phyloP scores from a whole-genome alignment of 345 rosid species.

The Corchorus capsularis region DNA sequence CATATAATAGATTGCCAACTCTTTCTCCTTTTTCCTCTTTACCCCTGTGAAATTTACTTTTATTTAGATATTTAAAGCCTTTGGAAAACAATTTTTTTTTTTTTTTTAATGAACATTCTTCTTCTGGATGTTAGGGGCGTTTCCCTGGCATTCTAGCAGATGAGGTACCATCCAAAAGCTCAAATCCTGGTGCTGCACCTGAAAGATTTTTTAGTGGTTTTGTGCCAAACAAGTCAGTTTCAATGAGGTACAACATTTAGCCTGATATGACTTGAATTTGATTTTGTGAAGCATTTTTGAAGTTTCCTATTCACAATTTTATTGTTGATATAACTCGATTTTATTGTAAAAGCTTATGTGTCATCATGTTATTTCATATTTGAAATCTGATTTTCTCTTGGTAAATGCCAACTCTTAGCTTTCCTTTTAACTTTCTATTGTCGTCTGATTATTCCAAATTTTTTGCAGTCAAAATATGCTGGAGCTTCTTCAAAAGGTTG shows the following conservation, averaged over 20 bases:
- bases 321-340: not conserved
- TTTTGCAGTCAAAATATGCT: slow-evolving; percentile 79
- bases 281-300: not conserved
- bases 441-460: slow-evolving; percentile 13
- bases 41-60: not conserved
- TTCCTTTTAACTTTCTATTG: not conserved
- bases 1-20: not conserved
- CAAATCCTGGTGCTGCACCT: slow-evolving; percentile 42
- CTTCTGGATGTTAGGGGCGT: slow-evolving; percentile 34
- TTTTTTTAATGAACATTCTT: slow-evolving; percentile 15
- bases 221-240: slow-evolving; percentile 42
- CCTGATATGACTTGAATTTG: too few relatives aligned
- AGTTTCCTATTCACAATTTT: not conserved
- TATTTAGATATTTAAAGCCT: not conserved
- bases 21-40: not conserved
- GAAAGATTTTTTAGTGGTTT: slow-evolving; percentile 42
- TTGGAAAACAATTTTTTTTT: slow-evolving; percentile 17
- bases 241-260: slow-evolving; percentile 49
- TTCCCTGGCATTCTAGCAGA: slow-evolving; percentile 45
- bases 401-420: not conserved
- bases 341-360: not conserved
- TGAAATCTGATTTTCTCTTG: slow-evolving; percentile 11
- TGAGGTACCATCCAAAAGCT: slow-evolving; percentile 38
- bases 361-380: not conserved
- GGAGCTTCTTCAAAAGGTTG: slow-evolving; percentile 91